phyloP scores from a whole-genome alignment of 2,329 filamentous ascomycete species.

The Cadophora sp. region DNA sequence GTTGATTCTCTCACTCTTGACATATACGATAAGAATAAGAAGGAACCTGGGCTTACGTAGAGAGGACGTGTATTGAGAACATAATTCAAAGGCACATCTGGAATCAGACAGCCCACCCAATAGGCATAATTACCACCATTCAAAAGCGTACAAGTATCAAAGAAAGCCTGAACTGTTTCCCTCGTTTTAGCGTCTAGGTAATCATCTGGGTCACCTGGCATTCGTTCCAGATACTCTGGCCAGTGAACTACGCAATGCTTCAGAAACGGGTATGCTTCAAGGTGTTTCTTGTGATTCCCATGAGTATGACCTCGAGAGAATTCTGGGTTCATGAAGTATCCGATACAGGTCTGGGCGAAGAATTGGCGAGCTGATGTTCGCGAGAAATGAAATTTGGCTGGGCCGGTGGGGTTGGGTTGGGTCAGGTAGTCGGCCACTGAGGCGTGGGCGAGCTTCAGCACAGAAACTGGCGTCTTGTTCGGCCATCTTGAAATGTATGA shows the following conservation, averaged over 20 bases:
- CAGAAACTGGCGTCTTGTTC: constrained; percentile 7
- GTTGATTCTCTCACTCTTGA: too few species aligned
- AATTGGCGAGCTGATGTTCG: constrained; percentile 26
- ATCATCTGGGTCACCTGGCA: constrained; percentile 9
- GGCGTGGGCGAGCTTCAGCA: constrained; percentile 33
- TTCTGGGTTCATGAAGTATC: constrained; percentile 31
- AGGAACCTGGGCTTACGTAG: constrained; percentile 13
- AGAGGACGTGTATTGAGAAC: constrained; percentile 31
- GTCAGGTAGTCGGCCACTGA: constrained; percentile 36
- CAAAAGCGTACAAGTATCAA: constrained; percentile 26
- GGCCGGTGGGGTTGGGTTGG: constrained; percentile 17
- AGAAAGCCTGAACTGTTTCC: constrained; percentile 30
- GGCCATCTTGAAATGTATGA: constrained; percentile 9
- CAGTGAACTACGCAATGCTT: constrained; percentile 23
- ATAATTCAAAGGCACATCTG: constrained; percentile 15
- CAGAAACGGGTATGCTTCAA: constrained; percentile 25
- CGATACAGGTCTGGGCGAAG: constrained; percentile 30
- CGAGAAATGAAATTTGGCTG: constrained; percentile 30
- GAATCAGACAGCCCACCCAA: constrained; percentile 34
- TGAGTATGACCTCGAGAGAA: constrained; percentile 21
- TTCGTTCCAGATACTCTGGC: constrained; percentile 15
- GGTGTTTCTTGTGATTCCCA: background rate
- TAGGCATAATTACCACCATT: constrained; percentile 33
- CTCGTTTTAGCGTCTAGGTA: constrained; percentile 25
- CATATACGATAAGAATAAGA: too few species aligned